Evolutionary conservation across 2,329 filamentous ascomycete species (phyloP).

Genomic region (Aspergillus ruber): DNA sequence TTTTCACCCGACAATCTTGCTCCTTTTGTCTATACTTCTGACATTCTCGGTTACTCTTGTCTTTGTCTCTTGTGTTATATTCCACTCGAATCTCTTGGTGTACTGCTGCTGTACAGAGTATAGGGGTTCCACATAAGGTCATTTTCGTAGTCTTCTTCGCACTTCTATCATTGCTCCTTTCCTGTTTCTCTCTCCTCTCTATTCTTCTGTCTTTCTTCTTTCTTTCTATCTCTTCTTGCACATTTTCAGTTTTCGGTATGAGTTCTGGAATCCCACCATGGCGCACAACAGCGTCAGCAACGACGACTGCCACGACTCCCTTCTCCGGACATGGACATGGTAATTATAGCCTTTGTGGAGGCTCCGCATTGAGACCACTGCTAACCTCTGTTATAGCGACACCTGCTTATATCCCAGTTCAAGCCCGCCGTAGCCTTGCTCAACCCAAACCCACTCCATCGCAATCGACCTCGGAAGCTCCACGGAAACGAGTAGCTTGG

Average conservation of each 20-base stretch:
- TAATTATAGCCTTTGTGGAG: conserved; percentile 15
- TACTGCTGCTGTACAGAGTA: neutral
- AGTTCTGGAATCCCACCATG: conserved; percentile 35
- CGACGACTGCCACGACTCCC: conserved; percentile 20
- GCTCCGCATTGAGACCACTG: neutral
- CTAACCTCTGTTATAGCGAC: conserved; percentile 28
- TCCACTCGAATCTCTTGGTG: neutral
- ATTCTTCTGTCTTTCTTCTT: conserved; percentile 10
- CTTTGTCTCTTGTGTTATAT: conserved; percentile 3
- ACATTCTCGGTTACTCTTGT: neutral
- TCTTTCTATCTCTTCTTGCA: conserved; percentile 11
- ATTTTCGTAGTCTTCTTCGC: conserved; percentile 9
- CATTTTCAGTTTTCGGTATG: conserved; percentile 23
- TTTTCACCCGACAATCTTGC: neutral
- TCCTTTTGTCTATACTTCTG: neutral
- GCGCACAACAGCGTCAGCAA: conserved; percentile 28
- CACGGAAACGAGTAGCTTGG: conserved; percentile 62
- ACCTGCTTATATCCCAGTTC: conserved; percentile 56
- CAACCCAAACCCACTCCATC: conserved; percentile 24
- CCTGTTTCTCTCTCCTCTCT: conserved; percentile 9
- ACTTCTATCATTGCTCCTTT: conserved; percentile 1
- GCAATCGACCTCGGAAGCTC: conserved; percentile 31
- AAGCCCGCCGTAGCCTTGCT: conserved; percentile 56
- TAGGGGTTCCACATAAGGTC: neutral
- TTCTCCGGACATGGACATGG: conserved; percentile 25